These are phyloP conservation scores for Niveomyces coronatus DNA, from an alignment of 2,329 filamentous ascomycete species.

Conservation along the genomic window DNA sequence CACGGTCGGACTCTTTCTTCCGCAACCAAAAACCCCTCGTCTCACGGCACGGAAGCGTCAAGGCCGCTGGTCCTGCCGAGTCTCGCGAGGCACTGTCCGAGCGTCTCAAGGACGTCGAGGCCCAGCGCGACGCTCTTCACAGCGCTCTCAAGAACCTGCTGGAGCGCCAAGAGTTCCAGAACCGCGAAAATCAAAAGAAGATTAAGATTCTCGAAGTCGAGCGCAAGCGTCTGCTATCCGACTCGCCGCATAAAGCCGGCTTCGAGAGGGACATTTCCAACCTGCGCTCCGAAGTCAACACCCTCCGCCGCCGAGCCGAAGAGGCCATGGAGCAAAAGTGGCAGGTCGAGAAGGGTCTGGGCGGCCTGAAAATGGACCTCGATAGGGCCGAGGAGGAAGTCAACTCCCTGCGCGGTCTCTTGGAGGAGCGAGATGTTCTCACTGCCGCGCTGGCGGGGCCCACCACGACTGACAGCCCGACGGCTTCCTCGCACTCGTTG, in stretches of 20 bases:
- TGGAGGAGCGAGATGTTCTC: conserved; percentile 74
- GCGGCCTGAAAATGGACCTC: conserved; percentile 88
- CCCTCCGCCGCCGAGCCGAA: conserved; percentile 76
- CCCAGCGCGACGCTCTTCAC: conserved; percentile 87
- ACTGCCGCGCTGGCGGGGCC: conserved; percentile 41
- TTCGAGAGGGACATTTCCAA: conserved; percentile 76
- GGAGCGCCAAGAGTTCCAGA: conserved; percentile 75
- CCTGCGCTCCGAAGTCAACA: conserved; percentile 74
- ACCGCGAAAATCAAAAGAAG: conserved; percentile 72
- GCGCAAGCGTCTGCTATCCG: conserved; percentile 59
- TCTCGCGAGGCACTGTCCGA: conserved; percentile 64
- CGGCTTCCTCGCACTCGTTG: conserved; percentile 58
- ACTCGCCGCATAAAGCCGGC: conserved; percentile 61
- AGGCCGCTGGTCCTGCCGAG: conserved; percentile 39
- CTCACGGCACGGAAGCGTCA: conserved; percentile 45
- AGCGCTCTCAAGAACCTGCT: conserved; percentile 75
- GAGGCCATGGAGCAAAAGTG: conserved; percentile 93
- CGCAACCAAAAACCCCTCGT: conserved; percentile 33
- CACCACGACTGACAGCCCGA: conserved; percentile 18
- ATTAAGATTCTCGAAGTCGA: conserved; percentile 69
- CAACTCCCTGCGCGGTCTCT: conserved; percentile 62
- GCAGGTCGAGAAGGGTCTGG: conserved; percentile 84
- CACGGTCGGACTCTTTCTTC: conserved; percentile 55
- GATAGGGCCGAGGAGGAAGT: conserved; percentile 94
- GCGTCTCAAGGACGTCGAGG: conserved; percentile 82